Percentiles rank a stretch among this genome's conserved stretches.
Conservation (phyloP, 768 basidiomycete species). For the Paxillus rubicundulus region DNA sequence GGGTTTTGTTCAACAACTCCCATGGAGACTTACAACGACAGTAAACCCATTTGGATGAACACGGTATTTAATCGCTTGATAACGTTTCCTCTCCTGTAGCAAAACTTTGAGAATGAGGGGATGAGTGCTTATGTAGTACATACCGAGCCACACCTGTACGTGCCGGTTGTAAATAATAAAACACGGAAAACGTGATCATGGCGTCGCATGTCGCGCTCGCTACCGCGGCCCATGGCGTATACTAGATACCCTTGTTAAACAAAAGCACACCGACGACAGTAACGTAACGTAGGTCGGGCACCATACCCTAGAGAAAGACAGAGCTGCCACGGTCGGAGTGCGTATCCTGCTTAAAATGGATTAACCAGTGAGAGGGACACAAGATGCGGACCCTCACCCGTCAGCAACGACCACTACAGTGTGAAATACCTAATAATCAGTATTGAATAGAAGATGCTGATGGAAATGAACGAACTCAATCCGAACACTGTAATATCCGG, state of each 20-base stretch:
- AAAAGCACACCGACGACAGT: neutral
- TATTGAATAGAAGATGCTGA: too few relatives aligned
- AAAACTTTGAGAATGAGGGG: neutral
- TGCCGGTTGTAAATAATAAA: constrained; percentile 14
- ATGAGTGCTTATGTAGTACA: neutral
- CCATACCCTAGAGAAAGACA: constrained; percentile 8
- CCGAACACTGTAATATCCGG: too few relatives aligned
- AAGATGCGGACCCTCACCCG: constrained; percentile 5
- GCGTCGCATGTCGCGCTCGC: constrained; percentile 20
- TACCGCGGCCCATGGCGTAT: constrained; percentile 3
- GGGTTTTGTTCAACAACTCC: too few relatives aligned
- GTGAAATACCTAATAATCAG: too few relatives aligned
- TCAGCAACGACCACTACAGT: constrained; percentile 1
- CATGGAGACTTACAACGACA: constrained; percentile 13
- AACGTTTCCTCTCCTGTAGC: constrained; percentile 5
- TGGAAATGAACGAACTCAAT: too few relatives aligned
- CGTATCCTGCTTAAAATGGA: constrained; percentile 7
- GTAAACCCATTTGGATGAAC: constrained; percentile 20
- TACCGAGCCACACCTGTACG: constrained; percentile 14
- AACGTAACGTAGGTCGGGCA: neutral
- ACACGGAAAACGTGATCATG: constrained; percentile 17
- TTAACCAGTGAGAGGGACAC: neutral
- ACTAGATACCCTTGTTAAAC: constrained; percentile 2
- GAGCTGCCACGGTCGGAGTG: constrained; percentile 1
- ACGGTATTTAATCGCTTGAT: constrained; percentile 12